Percentiles rank a stretch among this genome's conserved stretches.
phyloP scores from a whole-genome alignment of 768 basidiomycete genomes.

The Tulasnella sp. region DNA sequence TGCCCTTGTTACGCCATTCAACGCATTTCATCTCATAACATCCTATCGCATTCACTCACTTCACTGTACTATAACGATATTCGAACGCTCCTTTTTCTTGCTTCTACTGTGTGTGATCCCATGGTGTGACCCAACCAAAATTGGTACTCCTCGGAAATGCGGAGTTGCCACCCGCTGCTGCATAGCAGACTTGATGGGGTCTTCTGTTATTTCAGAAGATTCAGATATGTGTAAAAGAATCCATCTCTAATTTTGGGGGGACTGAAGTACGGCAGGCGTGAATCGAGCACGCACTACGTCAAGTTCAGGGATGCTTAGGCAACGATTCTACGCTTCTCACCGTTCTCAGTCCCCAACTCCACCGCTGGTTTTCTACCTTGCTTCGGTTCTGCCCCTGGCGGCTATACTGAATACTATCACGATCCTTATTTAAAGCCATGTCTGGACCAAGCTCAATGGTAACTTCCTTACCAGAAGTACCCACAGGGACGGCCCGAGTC shows the following conservation, averaged over 20 bases:
- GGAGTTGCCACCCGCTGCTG: too few species aligned
- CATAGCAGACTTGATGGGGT: too few species aligned
- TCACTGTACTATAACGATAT: not conserved
- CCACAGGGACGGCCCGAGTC: slow-evolving; percentile 6
- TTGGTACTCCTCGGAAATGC: not conserved
- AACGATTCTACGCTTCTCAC: too few species aligned
- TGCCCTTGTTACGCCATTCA: not conserved
- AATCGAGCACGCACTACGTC: too few species aligned
- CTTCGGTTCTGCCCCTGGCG: not conserved
- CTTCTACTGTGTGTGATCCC: too few species aligned
- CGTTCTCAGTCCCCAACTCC: not conserved
- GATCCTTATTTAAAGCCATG: not conserved
- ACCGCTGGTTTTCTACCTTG: not conserved
- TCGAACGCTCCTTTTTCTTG: not conserved
- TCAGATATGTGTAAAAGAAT: too few species aligned
- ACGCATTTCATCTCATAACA: not conserved
- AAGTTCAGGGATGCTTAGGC: too few species aligned
- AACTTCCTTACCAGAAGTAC: not conserved
- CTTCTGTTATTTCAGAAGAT: too few species aligned
- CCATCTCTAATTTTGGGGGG: too few species aligned
- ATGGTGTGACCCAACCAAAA: not conserved
- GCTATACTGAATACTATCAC: not conserved
- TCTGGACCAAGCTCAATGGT: not conserved
- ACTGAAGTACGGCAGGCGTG: too few species aligned
- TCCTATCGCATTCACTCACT: not conserved